Conservation (phyloP, 2,329 filamentous ascomycete genomes). For the Fusarium sp. region DNA sequence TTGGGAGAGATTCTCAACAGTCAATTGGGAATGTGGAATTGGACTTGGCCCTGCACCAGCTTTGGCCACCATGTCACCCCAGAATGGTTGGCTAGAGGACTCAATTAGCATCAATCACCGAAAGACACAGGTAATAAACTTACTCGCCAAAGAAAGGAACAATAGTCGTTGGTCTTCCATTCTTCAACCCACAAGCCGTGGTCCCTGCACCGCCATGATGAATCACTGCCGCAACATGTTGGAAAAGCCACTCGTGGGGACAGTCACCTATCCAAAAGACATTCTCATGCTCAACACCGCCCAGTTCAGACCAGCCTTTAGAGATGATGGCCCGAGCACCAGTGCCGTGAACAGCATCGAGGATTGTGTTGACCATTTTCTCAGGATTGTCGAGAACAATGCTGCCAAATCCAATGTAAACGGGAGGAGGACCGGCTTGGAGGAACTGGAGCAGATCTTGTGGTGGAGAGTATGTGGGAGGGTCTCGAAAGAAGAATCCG, state of each 20-base stretch:
- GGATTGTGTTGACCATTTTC: constrained; percentile 74
- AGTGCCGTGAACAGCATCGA: constrained; percentile 72
- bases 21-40: not conserved
- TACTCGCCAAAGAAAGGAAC: constrained; percentile 77
- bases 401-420: constrained; percentile 81
- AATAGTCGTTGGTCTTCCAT: constrained; percentile 76
- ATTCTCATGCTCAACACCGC: constrained; percentile 64
- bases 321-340: constrained; percentile 77
- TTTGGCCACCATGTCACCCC: constrained; percentile 2
- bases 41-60: not conserved
- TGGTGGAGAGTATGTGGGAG: constrained; percentile 67
- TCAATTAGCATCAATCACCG: not conserved
- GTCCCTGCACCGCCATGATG: constrained; percentile 82
- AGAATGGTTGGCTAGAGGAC: not conserved
- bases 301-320: constrained; percentile 79
- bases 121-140: not conserved
- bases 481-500: constrained; percentile 75
- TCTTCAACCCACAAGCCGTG: constrained; percentile 77
- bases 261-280: constrained; percentile 78
- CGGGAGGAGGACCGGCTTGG: constrained; percentile 66
- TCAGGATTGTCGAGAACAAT: constrained; percentile 80
- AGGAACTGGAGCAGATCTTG: constrained; percentile 69
- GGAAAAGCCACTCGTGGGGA: constrained; percentile 82
- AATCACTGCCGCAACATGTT: constrained; percentile 72
- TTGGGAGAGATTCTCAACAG: not conserved